Percentiles rank a stretch among this genome's conserved stretches.
Evolutionary conservation across 2,329 filamentous ascomycete species (phyloP).

Genomic region (Leptographium galeiforme): DNA sequence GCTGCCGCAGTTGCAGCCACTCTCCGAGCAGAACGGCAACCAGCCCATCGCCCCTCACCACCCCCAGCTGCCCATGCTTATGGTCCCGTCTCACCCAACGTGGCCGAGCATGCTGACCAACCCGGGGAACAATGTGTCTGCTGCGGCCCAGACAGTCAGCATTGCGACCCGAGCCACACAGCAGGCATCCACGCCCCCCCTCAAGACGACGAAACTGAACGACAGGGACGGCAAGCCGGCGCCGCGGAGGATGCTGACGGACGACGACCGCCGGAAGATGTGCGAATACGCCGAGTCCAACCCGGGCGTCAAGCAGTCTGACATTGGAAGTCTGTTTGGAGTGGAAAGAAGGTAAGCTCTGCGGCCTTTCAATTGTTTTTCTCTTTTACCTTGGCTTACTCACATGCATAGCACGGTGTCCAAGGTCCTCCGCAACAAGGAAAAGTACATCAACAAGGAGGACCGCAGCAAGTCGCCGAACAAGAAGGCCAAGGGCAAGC

Average conservation of each 20-base stretch:
- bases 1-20: conserved; percentile 26
- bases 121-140: conserved; percentile 45
- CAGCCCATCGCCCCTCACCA: conserved; percentile 26
- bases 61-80: conserved; percentile 51
- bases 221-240: conserved; percentile 42
- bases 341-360: conserved; percentile 99
- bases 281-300: conserved; percentile 87
- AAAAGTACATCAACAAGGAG: conserved; percentile 78
- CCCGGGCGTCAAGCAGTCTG: conserved; percentile 82
- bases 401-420: conserved; percentile 71
- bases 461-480: conserved; percentile 67
- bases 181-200: conserved; percentile 29
- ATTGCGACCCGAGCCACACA: background rate
- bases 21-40: background rate
- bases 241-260: conserved; percentile 76
- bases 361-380: too few relatives aligned
- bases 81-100: conserved; percentile 51
- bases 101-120: conserved; percentile 79
- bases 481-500: conserved; percentile 73
- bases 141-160: conserved; percentile 27
- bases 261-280: conserved; percentile 83
- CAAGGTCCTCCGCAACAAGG: conserved; percentile 87
- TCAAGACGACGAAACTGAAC: conserved; percentile 27
- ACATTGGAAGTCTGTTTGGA: conserved; percentile 90
- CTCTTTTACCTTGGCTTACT: background rate